Evolutionary conservation across 2,329 filamentous ascomycete species (phyloP).

Genomic region (Aspergillus felis): DNA sequence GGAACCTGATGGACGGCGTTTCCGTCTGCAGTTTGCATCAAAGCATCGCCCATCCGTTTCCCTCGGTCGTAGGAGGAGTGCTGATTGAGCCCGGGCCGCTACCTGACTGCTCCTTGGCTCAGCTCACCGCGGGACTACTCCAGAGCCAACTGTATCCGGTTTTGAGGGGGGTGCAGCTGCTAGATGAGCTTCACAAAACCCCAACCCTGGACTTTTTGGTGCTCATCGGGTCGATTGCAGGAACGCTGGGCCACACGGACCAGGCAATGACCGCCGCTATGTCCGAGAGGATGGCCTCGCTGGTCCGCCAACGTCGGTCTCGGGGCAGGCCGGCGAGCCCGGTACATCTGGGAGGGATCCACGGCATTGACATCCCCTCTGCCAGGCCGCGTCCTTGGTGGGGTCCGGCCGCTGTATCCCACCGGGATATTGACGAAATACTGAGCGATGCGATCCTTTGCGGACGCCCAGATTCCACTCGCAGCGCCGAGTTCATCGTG

Average conservation of each 20-base stretch:
- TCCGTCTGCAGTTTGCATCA: background rate
- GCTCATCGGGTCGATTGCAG: slow-evolving; percentile 11
- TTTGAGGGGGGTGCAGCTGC: background rate
- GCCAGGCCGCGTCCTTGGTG: background rate
- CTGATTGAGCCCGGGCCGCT: background rate
- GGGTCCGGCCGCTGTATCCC: slow-evolving; percentile 36
- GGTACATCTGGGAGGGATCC: slow-evolving; percentile 8
- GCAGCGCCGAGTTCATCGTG: slow-evolving; percentile 12
- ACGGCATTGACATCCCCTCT: slow-evolving; percentile 11
- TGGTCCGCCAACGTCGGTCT: slow-evolving; percentile 10
- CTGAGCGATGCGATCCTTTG: slow-evolving; percentile 50
- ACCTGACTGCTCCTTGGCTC: slow-evolving; percentile 20
- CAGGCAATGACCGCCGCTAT: slow-evolving; percentile 18
- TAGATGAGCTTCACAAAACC: slow-evolving; percentile 17
- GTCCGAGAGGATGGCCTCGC: slow-evolving; percentile 9
- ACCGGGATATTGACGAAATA: slow-evolving; percentile 50
- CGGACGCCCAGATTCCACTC: slow-evolving; percentile 30
- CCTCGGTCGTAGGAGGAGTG: background rate
- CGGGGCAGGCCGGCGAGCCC: slow-evolving; percentile 8
- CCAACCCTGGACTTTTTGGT: slow-evolving; percentile 20
- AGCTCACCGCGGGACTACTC: slow-evolving; percentile 32
- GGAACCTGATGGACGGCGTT: background rate
- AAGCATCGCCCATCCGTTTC: background rate
- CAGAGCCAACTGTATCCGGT: slow-evolving; percentile 26
- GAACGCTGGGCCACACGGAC: slow-evolving; percentile 7